Conservation (phyloP, 805 yeast genomes). For the Ogataea glucozyma region DNA sequence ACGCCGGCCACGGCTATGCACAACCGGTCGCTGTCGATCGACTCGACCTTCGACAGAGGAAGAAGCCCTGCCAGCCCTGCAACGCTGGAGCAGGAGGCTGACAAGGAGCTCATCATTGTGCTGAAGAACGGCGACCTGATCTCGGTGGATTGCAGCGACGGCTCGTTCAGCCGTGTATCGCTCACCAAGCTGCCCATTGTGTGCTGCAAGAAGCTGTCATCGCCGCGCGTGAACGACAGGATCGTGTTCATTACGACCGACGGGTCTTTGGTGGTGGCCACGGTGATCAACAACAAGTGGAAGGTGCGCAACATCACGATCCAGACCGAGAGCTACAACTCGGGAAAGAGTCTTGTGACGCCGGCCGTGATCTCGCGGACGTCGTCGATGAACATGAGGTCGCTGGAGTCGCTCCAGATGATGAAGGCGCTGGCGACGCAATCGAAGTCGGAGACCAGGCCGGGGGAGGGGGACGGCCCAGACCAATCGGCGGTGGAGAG, state of each 20-base stretch:
- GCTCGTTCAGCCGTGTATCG: slow-evolving; percentile 39
- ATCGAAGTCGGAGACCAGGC: no score
- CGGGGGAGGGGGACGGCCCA: no score
- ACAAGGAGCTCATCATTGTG: slow-evolving; percentile 53
- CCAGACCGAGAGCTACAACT: slow-evolving; percentile 48
- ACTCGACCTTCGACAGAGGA: slow-evolving; percentile 35
- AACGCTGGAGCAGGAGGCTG: slow-evolving; percentile 31
- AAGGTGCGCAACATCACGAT: slow-evolving; percentile 52
- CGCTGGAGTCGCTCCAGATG: slow-evolving; percentile 20
- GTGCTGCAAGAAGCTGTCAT: slow-evolving; percentile 55
- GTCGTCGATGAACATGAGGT: slow-evolving; percentile 23
- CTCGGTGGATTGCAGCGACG: slow-evolving; percentile 51
- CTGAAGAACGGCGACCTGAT: slow-evolving; percentile 51
- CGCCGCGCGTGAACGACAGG: slow-evolving; percentile 77
- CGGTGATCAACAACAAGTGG: slow-evolving; percentile 69
- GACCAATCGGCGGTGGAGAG: not conserved
- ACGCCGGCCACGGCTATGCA: no score
- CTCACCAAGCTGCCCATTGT: slow-evolving; percentile 40
- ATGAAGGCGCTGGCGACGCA: slow-evolving; percentile 13
- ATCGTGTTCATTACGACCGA: slow-evolving; percentile 54
- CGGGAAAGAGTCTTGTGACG: slow-evolving; percentile 39
- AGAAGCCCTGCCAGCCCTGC: slow-evolving; percentile 29
- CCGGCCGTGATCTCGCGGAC: slow-evolving; percentile 38
- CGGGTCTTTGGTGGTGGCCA: slow-evolving; percentile 58
- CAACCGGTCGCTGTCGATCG: slow-evolving; percentile 32